Evolutionary conservation across 1,139 yeast species (phyloP).

Genomic region (Hansenula lynferdii): DNA sequence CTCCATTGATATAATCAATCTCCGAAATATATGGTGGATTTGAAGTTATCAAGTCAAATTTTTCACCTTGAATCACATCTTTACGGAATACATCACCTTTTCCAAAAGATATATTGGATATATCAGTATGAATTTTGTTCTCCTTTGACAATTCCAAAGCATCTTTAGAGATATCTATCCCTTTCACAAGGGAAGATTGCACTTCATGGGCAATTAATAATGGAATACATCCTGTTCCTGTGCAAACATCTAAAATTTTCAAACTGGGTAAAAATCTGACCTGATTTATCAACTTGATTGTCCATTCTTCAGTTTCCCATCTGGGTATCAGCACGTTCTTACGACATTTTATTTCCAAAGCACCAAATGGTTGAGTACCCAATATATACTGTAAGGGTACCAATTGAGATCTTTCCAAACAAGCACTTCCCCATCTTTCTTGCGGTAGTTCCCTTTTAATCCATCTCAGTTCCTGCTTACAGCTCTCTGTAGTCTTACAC

Average conservation of each 20-base stretch:
- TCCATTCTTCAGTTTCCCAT: conserved; percentile 97
- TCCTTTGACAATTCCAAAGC: conserved; percentile 49
- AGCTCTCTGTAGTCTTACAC: conserved; percentile 29
- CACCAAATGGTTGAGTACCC: conserved; percentile 85
- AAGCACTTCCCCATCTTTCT: conserved; percentile 27
- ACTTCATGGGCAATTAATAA: conserved; percentile 41
- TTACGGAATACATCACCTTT: conserved; percentile 19
- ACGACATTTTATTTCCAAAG: conserved; percentile 51
- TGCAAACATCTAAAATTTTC: conserved; percentile 60
- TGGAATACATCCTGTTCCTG: conserved; percentile 90
- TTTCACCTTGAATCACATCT: conserved; percentile 2
- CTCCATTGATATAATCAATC: conserved; percentile 33
- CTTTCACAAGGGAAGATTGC: conserved; percentile 30
- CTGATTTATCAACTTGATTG: conserved; percentile 33
- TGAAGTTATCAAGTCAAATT: conserved; percentile 54
- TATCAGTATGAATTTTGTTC: conserved; percentile 30
- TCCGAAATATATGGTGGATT: conserved; percentile 87
- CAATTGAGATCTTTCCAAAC: conserved; percentile 35
- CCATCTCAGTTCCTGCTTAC: conserved; percentile 47
- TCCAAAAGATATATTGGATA: conserved; percentile 12
- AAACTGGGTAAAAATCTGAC: conserved; percentile 17
- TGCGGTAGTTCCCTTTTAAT: conserved; percentile 34
- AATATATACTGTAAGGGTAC: conserved; percentile 81
- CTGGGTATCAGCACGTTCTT: conserved; percentile 80
- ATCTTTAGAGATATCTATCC: conserved; percentile 52